Evolutionary conservation across 2,329 filamentous ascomycete genomes (phyloP), one percentile per base, ranked within the genome.

Genomic region (Claviceps pusilla): DNA sequence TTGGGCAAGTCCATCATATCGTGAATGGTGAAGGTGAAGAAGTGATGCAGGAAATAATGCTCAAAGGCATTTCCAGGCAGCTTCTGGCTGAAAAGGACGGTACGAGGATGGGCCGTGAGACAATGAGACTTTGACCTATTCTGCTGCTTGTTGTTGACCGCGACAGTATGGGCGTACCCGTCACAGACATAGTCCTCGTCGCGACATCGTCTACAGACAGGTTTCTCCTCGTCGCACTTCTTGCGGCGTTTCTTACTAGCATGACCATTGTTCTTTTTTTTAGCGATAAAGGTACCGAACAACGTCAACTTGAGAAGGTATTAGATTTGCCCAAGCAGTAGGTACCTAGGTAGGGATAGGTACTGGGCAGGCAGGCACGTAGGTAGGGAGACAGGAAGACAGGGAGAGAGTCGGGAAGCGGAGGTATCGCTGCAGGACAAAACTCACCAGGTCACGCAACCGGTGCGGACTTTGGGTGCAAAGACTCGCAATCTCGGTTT

Each of bases 151-250:
- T 14, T 2, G 5, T 43, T 19, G 33, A 24, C 2, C 3, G 51
- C 31, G 33, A 47, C 12, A 33, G 29, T 43, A 16, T 43, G n/a
- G 31, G 35, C 37, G 16, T 53, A 53, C 29, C 52, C 52, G 7
- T 53, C 52, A 7, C 52, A 53, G 29, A 53, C 46, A 16, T 48
- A 53, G 28, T 53, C 46, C n/a, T 49, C 52, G 28, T 53, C 52
- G 7, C 52, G 46, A 35, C 52, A 53, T 35, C 52, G 52, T 33
- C 46, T 46, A 24, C 52, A 53, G 28, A 43, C 28, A 7, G 52
- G 52, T n/a, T 49, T 48, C 19, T 53, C 52, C 31, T 53, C 52
- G 33, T 53, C 52, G 52, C 52, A 53, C 28, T 53, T 53, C 45
- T 53, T 53, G 35, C 52, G 52, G 16, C 52, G 45, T 43, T 53